phyloP scores from a whole-genome alignment of 352 stramenopile genomes.

The Phytophthora capsici region DNA sequence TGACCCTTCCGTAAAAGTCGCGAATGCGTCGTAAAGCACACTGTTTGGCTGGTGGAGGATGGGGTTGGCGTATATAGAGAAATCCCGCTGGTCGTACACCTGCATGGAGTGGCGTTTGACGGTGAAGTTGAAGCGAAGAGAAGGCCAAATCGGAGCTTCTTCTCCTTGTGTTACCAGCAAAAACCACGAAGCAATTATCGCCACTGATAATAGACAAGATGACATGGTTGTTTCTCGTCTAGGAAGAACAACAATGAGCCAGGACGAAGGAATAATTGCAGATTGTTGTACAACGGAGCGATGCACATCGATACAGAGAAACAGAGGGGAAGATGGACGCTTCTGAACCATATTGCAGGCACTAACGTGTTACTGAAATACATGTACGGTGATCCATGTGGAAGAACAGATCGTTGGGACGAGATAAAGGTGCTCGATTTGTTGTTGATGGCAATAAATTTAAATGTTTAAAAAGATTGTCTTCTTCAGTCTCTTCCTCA shows the following conservation, averaged over 20 bases:
- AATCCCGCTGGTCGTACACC: conserved; percentile 25
- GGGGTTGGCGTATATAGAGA: conserved; percentile 37
- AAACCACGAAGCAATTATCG: background rate
- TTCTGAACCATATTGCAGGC: conserved; percentile 32
- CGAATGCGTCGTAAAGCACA: conserved; percentile 36
- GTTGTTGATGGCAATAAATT: too few species aligned
- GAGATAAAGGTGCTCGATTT: too few species aligned
- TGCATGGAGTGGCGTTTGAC: conserved; percentile 40
- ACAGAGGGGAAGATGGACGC: conserved; percentile 6
- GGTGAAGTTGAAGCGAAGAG: conserved; percentile 35
- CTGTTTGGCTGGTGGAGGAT: conserved; percentile 11
- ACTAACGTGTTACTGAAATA: conserved; percentile 15
- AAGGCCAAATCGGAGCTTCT: conserved; percentile 21
- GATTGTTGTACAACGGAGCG: conserved; percentile 14
- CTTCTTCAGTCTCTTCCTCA: too few species aligned
- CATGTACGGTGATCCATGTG: conserved; percentile 2
- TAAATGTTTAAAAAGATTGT: too few species aligned
- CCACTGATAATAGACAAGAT: background rate
- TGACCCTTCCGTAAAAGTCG: conserved; percentile 24
- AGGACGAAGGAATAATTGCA: background rate
- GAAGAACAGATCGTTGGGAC: too few species aligned
- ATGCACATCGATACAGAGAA: conserved; percentile 16
- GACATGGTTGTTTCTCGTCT: background rate
- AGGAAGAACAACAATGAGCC: background rate
- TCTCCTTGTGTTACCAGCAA: background rate